Evolutionary conservation across 2,329 filamentous ascomycete species (phyloP), one percentile per base, ranked within the genome.

Genomic region (Pseudogymnoascus sp.): DNA sequence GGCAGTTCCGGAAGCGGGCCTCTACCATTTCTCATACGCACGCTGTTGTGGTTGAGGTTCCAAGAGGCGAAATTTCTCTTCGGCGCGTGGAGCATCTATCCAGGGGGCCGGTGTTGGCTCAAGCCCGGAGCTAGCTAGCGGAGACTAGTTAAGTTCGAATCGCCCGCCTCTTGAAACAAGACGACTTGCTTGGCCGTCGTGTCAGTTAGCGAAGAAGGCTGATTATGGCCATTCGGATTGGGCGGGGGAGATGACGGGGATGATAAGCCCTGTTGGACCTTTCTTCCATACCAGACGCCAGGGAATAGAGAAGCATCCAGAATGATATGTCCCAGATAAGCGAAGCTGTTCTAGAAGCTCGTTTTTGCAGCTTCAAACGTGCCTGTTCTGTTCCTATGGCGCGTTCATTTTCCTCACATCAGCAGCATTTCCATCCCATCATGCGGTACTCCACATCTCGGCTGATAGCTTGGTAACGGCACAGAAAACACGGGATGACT

Each of bases 171-270:
- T 55, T 55, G 48, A 55, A 55, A 55, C 48, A 33, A 33, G 48
- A 33, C 15, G 29, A 33, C 31, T 35, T 55, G n/a, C 48, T 55
- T 55, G 48, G 48, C 48, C 15, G 48, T 15, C 15, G 48, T 55
- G 29, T 55, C 48, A 55, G 48, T 55, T 55, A 55, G 48, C 48
- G 48, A 55, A 55, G 15, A 55, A 55, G 48, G 48, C 48, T 55
- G 48, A 55, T 17, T 55, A 51, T 17, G 9, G 48, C 48, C n/a
- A 55, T 55, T 55, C 8, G 48, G 48, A 55, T 55, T 55, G 48
- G 48, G 13, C 9, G 48, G 29, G 15, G 15, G 48, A 55, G 48
- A 55, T 55, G 48, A 55, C 48, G 29, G 48, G 48, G 48, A 55
- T 55, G 8, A 55, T 33, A 10, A 29, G 48, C 29, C 48, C 27